A percentile compares a stretch with the other conserved stretches of the same genome.
Conservation (phyloP, 441 rosid species). For the Arabidopsis lyrata region DNA sequence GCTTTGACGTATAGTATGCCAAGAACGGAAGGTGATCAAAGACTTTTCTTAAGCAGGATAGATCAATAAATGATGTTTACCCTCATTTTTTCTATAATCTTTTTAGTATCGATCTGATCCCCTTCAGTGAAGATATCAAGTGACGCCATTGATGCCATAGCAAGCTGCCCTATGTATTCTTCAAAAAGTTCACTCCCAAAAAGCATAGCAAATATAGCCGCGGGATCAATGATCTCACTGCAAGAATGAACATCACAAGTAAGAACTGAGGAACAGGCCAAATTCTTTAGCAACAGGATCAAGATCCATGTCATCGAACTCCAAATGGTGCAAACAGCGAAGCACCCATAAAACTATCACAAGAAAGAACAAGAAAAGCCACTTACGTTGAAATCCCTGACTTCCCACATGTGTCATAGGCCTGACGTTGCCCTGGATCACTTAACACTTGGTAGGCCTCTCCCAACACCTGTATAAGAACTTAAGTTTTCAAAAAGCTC, state of each 20-base stretch:
- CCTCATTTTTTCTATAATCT: constrained; percentile 93
- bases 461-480: constrained; percentile 71
- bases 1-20: constrained; percentile 16
- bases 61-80: constrained; percentile 41
- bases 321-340: constrained; percentile 20
- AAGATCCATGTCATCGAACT: constrained; percentile 28
- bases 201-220: constrained; percentile 97
- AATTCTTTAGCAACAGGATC: constrained; percentile 13
- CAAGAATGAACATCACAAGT: constrained; percentile 40
- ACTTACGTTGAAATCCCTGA: constrained; percentile 96
- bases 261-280: constrained; percentile 14
- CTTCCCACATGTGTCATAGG: constrained; percentile 89
- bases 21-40: background rate
- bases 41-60: constrained; percentile 15
- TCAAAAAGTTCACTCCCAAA: constrained; percentile 99
- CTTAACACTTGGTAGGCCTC: constrained; percentile 99
- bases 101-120: constrained; percentile 86
- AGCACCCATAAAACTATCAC: constrained; percentile 15
- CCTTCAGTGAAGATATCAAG: constrained; percentile 85
- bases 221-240: constrained; percentile 97
- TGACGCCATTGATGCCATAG: constrained; percentile 99
- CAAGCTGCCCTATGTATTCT: constrained; percentile 96
- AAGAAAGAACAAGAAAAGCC: constrained; percentile 48
- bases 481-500: background rate
- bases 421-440: constrained; percentile 89